These are phyloP conservation scores for Suillus sp. DNA, from an alignment of 768 basidiomycete genomes.

Conservation along the genomic window DNA sequence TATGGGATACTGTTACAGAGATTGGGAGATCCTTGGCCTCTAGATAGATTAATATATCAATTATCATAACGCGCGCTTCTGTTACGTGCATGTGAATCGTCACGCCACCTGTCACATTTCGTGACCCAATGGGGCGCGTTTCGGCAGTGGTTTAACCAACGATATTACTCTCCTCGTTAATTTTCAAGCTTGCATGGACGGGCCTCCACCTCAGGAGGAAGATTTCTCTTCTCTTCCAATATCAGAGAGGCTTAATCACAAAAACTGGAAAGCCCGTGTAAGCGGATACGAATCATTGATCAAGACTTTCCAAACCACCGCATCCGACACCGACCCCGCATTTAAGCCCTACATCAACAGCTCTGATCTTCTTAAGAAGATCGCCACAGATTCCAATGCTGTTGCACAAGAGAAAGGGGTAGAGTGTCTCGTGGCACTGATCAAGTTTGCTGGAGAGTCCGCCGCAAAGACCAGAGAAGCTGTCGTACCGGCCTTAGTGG, in stretches of 20 bases:
- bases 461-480: slow-evolving; percentile 77
- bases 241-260: slow-evolving; percentile 82
- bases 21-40: slow-evolving; percentile 59
- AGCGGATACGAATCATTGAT: slow-evolving; percentile 88
- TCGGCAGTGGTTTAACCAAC: slow-evolving; percentile 9
- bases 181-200: slow-evolving; percentile 64
- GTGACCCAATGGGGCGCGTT: slow-evolving; percentile 7
- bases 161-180: not conserved
- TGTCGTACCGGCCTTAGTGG: slow-evolving; percentile 89
- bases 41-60: slow-evolving; percentile 22
- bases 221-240: slow-evolving; percentile 84
- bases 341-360: slow-evolving; percentile 88
- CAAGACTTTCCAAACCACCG: slow-evolving; percentile 85
- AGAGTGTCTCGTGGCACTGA: slow-evolving; percentile 81
- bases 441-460: slow-evolving; percentile 91
- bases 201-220: slow-evolving; percentile 89
- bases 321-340: slow-evolving; percentile 90
- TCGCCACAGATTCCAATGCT: slow-evolving; percentile 88
- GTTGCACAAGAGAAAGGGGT: slow-evolving; percentile 98
- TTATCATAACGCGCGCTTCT: not conserved
- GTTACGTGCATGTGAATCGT: slow-evolving; percentile 27
- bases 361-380: slow-evolving; percentile 79
- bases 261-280: slow-evolving; percentile 99
- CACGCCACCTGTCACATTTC: slow-evolving; percentile 15
- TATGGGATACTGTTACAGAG: slow-evolving; percentile 59